Evolutionary conservation across 306 rosid species (phyloP).

Genomic region (Comarum palustre): DNA sequence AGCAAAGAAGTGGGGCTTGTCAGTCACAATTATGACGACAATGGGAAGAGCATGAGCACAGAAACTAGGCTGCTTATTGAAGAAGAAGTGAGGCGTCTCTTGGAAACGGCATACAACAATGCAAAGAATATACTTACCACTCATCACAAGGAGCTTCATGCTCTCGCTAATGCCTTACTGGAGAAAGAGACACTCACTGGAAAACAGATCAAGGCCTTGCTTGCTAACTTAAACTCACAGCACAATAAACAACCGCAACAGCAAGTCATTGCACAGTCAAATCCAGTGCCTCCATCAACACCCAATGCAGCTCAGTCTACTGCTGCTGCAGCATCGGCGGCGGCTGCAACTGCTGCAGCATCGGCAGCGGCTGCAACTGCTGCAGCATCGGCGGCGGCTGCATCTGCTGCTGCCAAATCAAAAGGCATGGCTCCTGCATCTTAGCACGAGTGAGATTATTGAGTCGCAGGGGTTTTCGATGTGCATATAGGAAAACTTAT

Average conservation of each 20-base stretch:
- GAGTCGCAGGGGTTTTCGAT: constrained; percentile 27
- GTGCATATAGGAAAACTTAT: constrained; percentile 54
- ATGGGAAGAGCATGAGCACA: constrained; percentile 88
- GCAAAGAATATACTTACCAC: constrained; percentile 80
- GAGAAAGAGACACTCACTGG: constrained; percentile 77
- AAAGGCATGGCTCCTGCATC: constrained; percentile 70
- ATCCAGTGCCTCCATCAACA: constrained; percentile 48
- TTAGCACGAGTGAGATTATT: constrained; percentile 31
- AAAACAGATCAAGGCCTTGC: constrained; percentile 58
- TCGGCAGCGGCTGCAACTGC: constrained; percentile 72
- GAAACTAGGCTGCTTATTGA: constrained; percentile 89
- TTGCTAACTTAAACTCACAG: constrained; percentile 51
- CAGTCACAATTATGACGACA: constrained; percentile 66
- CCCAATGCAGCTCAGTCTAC: constrained; percentile 66
- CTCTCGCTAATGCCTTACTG: constrained; percentile 78
- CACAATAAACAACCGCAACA: constrained; percentile 36
- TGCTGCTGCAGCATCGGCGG: constrained; percentile 59
- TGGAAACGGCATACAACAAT: constrained; percentile 73
- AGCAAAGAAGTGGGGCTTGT: constrained; percentile 77
- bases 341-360: constrained; percentile 67
- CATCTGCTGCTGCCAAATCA: constrained; percentile 72
- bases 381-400: constrained; percentile 60
- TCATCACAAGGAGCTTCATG: constrained; percentile 70
- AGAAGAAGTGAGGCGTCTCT: constrained; percentile 63
- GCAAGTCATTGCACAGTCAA: constrained; percentile 43